Evolutionary conservation across 176 grass and related monocot genomes (phyloP).

Genomic region (Alloteropsis semialata): DNA sequence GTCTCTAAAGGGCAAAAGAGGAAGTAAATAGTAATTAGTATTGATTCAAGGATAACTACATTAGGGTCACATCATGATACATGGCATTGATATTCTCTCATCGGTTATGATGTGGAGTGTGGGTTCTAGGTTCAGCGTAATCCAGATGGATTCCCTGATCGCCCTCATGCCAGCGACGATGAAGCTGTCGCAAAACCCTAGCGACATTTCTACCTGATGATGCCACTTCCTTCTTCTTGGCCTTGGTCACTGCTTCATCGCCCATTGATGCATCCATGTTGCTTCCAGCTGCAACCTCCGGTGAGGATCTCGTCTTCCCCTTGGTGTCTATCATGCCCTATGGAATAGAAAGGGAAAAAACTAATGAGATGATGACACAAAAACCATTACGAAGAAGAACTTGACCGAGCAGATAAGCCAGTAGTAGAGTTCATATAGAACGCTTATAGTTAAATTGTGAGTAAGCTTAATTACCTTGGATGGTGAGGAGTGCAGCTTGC

Average conservation of each 20-base stretch:
- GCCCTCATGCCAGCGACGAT: neutral
- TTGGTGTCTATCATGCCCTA: slow-evolving; percentile 22
- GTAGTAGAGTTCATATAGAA: neutral
- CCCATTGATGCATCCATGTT: neutral
- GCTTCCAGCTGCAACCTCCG: neutral
- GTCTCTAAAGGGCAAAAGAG: neutral
- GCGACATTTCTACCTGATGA: slow-evolving; percentile 31
- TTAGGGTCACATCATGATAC: neutral
- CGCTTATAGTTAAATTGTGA: neutral
- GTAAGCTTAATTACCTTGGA: slow-evolving; percentile 32
- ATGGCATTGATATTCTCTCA: neutral
- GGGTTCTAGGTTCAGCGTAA: slow-evolving; percentile 66
- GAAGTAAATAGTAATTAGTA: neutral
- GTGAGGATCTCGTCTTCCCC: neutral
- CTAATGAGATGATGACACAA: neutral
- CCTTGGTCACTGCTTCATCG: neutral
- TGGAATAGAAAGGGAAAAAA: neutral
- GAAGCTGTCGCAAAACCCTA: slow-evolving; percentile 38
- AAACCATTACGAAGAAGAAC: neutral
- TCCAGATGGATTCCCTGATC: slow-evolving; percentile 72
- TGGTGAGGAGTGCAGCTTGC: slow-evolving; percentile 18
- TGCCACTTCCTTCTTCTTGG: neutral
- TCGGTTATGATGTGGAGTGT: slow-evolving; percentile 79
- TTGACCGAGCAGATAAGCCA: neutral
- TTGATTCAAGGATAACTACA: slow-evolving; percentile 20